Percentiles rank a stretch among this genome's conserved stretches.
These are phyloP conservation scores for Xerocomellus amylosporus DNA, from an alignment of 768 basidiomycete genomes.

Conservation along the genomic window DNA sequence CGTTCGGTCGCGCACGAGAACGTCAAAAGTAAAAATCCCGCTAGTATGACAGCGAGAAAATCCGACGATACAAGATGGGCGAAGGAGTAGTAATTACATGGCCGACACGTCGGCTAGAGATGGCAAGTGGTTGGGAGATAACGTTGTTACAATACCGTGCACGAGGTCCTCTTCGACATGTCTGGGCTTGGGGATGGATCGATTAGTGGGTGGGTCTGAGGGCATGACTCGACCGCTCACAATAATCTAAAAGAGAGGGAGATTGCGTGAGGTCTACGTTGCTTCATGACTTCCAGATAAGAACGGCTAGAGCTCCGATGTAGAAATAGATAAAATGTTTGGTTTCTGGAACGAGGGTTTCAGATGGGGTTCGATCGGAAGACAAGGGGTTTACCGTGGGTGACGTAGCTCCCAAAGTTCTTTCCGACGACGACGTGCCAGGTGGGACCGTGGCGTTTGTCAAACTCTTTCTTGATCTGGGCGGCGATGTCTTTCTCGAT, in stretches of 20 bases:
- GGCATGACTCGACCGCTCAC: constrained; percentile 12
- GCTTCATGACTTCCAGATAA: constrained; percentile 88
- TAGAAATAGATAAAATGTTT: constrained; percentile 99
- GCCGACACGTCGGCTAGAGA: constrained; percentile 15
- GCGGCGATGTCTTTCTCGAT: constrained; percentile 99
- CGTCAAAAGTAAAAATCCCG: not conserved
- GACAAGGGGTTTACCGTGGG: constrained; percentile 66
- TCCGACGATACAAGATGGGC: constrained; percentile 18
- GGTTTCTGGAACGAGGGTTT: constrained; percentile 60
- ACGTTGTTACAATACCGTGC: constrained; percentile 25
- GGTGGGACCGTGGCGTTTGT: constrained; percentile 86
- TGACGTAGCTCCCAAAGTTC: constrained; percentile 98
- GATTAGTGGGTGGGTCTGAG: not conserved
- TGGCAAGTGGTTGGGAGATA: constrained; percentile 16
- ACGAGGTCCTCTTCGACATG: constrained; percentile 17
- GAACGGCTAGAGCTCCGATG: constrained; percentile 86
- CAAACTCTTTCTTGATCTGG: constrained; percentile 97
- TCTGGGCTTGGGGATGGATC: constrained; percentile 6
- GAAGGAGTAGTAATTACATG: constrained; percentile 26
- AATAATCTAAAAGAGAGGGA: constrained; percentile 21
- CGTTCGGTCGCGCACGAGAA: not conserved
- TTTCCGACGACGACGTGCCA: constrained; percentile 99
- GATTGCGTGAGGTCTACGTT: constrained; percentile 4
- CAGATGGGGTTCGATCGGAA: constrained; percentile 2
- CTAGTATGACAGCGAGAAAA: constrained; percentile 6